phyloP scores from a whole-genome alignment of 345 rosid genomes.

The Iberis pinnata region DNA sequence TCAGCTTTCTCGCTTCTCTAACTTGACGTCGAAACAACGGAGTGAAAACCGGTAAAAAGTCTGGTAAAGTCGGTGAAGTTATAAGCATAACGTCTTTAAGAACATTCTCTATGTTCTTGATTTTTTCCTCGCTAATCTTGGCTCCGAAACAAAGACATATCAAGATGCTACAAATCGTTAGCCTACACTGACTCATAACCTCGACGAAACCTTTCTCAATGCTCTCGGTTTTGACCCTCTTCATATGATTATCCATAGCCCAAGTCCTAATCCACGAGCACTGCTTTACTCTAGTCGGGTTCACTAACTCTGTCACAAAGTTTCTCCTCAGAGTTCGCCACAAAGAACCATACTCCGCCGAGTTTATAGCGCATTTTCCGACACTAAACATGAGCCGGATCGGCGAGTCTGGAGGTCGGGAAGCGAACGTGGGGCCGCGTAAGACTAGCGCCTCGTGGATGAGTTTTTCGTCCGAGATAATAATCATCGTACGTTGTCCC shows the following conservation, averaged over 20 bases:
- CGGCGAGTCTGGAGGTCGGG: conserved; percentile 80
- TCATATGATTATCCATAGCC: conserved; percentile 70
- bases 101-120: conserved; percentile 56
- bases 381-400: conserved; percentile 77
- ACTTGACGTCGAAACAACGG: conserved; percentile 61
- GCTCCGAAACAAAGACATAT: conserved; percentile 91
- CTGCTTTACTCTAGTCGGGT: conserved; percentile 60
- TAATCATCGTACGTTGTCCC: conserved; percentile 90
- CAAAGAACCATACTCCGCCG: conserved; percentile 74
- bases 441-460: conserved; percentile 87
- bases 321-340: conserved; percentile 76
- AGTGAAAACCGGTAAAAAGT: conserved; percentile 67
- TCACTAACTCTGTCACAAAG: conserved; percentile 72
- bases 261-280: conserved; percentile 83
- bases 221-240: conserved; percentile 45
- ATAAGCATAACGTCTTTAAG: conserved; percentile 82
- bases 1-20: conserved; percentile 51
- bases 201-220: conserved; percentile 53
- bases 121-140: conserved; percentile 53
- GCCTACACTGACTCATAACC: conserved; percentile 65
- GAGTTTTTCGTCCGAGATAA: conserved; percentile 64
- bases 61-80: conserved; percentile 66
- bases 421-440: conserved; percentile 58
- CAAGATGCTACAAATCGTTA: conserved; percentile 67
- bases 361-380: conserved; percentile 87